Conservation (phyloP, 345 rosid species). For the Eucalyptus urophylla region DNA sequence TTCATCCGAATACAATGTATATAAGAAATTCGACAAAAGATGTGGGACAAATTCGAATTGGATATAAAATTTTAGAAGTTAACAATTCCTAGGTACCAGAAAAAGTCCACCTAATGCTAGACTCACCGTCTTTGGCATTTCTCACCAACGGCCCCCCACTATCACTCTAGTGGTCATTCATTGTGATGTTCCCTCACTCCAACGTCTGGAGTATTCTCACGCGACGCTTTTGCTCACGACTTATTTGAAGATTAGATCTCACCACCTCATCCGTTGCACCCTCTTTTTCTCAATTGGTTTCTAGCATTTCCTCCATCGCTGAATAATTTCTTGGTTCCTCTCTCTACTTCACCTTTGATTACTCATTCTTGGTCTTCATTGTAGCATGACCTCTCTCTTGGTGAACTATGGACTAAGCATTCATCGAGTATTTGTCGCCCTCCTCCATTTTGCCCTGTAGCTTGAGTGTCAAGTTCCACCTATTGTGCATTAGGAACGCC, state of each 20-base stretch:
- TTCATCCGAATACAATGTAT: too few species aligned
- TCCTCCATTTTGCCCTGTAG: not conserved
- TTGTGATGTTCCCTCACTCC: not conserved
- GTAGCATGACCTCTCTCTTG: not conserved
- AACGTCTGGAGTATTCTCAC: not conserved
- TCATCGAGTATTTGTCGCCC: not conserved
- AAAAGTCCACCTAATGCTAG: not conserved
- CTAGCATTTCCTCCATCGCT: not conserved
- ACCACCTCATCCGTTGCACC: not conserved
- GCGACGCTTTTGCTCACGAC: fast-evolving
- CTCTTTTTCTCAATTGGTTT: too few species aligned
- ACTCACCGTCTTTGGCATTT: not conserved
- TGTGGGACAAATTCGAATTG: not conserved
- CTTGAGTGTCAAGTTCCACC: not conserved
- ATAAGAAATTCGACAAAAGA: too few species aligned
- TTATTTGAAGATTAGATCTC: too few species aligned
- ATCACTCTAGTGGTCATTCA: not conserved
- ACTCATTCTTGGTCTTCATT: not conserved
- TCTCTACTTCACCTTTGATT: not conserved
- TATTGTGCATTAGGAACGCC: too few species aligned
- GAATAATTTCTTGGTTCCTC: not conserved
- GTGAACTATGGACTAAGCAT: not conserved
- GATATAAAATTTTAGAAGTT: too few species aligned
- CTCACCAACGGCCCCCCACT: not conserved
- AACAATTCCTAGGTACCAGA: not conserved